A percentile compares a stretch with the other conserved stretches of the same genome.
These are phyloP conservation scores for Ceratocystis eucalypticola DNA, from an alignment of 2,329 filamentous ascomycete genomes.

Conservation along the genomic window DNA sequence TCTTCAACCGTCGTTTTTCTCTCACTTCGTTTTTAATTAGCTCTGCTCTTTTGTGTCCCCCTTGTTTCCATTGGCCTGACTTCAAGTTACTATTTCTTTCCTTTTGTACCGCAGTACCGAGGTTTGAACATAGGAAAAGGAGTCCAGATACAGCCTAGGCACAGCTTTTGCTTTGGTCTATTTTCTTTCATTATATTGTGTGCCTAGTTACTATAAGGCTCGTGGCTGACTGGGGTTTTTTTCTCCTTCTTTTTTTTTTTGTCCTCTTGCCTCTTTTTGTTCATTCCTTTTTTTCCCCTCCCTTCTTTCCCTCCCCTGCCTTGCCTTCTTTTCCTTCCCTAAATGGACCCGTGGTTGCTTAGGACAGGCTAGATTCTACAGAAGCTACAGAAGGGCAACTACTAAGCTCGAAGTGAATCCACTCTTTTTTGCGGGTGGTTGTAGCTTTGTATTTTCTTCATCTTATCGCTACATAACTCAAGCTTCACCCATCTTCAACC, in stretches of 20 bases:
- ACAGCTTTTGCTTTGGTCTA: not conserved
- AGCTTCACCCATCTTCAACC: not conserved
- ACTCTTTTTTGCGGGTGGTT: conserved; percentile 11
- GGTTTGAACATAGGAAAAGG: not conserved
- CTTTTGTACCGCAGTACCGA: not conserved
- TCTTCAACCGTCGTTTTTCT: too few relatives aligned
- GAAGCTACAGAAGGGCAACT: not conserved
- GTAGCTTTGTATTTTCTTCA: conserved; percentile 14
- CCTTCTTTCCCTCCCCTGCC: not conserved
- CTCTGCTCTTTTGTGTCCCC: not conserved
- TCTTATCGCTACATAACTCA: conserved; percentile 15
- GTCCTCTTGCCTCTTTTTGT: not conserved
- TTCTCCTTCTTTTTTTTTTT: not conserved
- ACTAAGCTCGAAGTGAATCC: conserved; percentile 4
- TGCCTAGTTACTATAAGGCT: not conserved
- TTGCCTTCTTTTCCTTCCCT: not conserved
- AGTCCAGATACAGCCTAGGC: not conserved
- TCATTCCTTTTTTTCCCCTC: not conserved
- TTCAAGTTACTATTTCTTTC: not conserved
- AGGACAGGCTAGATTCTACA: not conserved
- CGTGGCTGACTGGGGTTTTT: not conserved
- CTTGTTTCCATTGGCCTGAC: not conserved
- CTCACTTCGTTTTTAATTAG: not conserved
- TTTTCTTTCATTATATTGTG: not conserved
- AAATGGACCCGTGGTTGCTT: not conserved